Conservation (phyloP, 2,329 filamentous ascomycete species). For the Calonectria hawksworthii region DNA sequence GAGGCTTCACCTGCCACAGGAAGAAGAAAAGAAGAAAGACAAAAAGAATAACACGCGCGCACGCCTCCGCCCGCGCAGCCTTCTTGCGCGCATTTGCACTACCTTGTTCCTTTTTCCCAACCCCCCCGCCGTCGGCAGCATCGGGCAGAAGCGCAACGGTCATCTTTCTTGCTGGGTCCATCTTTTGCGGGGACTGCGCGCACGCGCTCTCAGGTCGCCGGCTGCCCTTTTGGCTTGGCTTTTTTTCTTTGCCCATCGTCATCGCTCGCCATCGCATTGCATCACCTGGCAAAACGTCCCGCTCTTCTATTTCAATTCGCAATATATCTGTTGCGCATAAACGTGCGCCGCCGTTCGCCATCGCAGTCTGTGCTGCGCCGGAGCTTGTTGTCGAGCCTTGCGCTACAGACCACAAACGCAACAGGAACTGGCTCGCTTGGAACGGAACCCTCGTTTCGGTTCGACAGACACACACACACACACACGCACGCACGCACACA, state of each 20-base stretch:
- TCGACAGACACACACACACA: constrained; percentile 22
- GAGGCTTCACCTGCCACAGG: background rate
- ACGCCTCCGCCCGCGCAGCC: background rate
- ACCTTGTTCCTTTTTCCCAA: background rate
- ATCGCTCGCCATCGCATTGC: constrained; percentile 8
- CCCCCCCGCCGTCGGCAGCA: constrained; percentile 18
- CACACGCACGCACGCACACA: background rate
- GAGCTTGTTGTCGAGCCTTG: constrained; percentile 17
- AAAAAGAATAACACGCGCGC: background rate
- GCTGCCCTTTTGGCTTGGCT: background rate
- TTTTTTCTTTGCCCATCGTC: constrained; percentile 12
- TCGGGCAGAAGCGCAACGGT: constrained; percentile 29
- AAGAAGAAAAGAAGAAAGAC: background rate
- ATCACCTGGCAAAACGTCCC: background rate
- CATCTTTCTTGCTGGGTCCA: constrained; percentile 13
- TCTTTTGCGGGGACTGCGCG: constrained; percentile 26
- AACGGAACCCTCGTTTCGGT: constrained; percentile 32
- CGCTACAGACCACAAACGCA: constrained; percentile 19
- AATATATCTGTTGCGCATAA: constrained; percentile 20
- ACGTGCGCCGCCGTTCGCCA: constrained; percentile 5
- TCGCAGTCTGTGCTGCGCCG: constrained; percentile 19
- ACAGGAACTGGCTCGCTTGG: constrained; percentile 33
- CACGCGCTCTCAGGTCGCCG: constrained; percentile 4
- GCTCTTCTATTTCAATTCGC: constrained; percentile 14
- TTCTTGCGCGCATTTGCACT: background rate